These are phyloP conservation scores for Gaeumannomyces sp. DNA, from an alignment of 2,329 filamentous ascomycete genomes.

Conservation along the genomic window DNA sequence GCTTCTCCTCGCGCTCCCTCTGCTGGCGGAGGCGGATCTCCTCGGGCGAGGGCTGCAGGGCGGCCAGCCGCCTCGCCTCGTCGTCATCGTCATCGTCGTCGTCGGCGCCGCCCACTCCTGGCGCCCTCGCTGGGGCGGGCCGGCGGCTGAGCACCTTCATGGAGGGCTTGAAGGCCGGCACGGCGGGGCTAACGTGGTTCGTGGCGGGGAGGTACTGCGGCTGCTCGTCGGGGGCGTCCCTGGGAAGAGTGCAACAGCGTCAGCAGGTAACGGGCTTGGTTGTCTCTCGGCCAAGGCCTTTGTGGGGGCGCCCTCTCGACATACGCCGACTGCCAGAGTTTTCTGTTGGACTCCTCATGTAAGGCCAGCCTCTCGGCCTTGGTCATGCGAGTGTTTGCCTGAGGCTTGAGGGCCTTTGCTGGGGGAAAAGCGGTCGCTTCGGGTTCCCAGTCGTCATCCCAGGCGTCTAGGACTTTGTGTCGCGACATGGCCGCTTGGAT, in stretches of 20 bases:
- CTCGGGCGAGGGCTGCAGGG: conserved; percentile 57
- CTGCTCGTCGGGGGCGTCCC: conserved; percentile 60
- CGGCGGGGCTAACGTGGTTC: conserved; percentile 45
- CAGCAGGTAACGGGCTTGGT: not conserved
- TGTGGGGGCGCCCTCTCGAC: conserved; percentile 19
- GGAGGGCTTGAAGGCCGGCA: conserved; percentile 69
- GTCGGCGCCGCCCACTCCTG: conserved; percentile 22
- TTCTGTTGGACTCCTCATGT: conserved; percentile 77
- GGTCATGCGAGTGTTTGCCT: conserved; percentile 43
- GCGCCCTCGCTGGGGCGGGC: conserved; percentile 46
- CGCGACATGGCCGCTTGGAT: conserved; percentile 31
- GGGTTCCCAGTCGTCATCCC: conserved; percentile 84
- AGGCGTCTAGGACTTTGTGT: conserved; percentile 63
- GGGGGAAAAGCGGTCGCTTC: not conserved
- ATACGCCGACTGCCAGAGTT: conserved; percentile 86
- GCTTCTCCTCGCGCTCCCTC: conserved; percentile 79
- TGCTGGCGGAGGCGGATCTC: conserved; percentile 74
- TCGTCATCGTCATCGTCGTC: conserved; percentile 52
- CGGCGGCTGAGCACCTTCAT: conserved; percentile 84
- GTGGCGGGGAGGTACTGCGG: conserved; percentile 30
- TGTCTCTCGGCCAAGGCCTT: not conserved
- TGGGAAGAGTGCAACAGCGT: conserved; percentile 25
- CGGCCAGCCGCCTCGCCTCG: conserved; percentile 56
- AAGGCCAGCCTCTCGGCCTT: conserved; percentile 73
- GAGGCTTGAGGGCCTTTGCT: conserved; percentile 56